Conservation (phyloP, 148 eudicot species). For the Rhododendron ferrugineum region DNA sequence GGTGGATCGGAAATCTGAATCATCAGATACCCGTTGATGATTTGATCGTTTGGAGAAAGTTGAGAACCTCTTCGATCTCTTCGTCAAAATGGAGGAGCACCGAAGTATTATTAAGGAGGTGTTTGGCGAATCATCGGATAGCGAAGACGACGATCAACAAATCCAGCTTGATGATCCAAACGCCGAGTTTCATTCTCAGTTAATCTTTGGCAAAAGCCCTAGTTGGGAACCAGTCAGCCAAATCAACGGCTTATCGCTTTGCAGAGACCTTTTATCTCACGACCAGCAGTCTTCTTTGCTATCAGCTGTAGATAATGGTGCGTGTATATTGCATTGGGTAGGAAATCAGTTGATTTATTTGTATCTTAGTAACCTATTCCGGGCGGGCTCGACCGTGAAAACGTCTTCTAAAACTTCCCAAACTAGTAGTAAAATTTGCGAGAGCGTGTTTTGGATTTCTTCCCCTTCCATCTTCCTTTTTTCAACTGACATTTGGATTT, state of each 20-base stretch:
- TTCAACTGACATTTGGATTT: too few species aligned
- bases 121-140: constrained; percentile 67
- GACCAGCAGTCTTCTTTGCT: constrained; percentile 55
- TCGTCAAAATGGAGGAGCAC: constrained; percentile 24
- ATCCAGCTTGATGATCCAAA: background rate
- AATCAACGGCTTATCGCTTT: constrained; percentile 68
- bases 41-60: background rate
- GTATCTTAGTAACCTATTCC: too few species aligned
- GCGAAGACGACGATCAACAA: constrained; percentile 17
- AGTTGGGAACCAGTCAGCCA: constrained; percentile 38
- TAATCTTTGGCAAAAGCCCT: constrained; percentile 21
- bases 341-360: background rate
- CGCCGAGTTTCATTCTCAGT: background rate
- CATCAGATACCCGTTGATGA: background rate
- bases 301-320: constrained; percentile 50
- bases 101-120: constrained; percentile 43
- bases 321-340: background rate
- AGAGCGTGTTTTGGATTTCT: background rate
- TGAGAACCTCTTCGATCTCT: background rate
- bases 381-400: too few species aligned
- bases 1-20: background rate
- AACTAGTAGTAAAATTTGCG: too few species aligned
- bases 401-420: too few species aligned
- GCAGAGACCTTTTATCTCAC: constrained; percentile 54
- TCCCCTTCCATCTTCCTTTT: too few species aligned